These are phyloP conservation scores for Ophiostoma piceae DNA, from an alignment of 2,329 filamentous ascomycete genomes.

Conservation along the genomic window DNA sequence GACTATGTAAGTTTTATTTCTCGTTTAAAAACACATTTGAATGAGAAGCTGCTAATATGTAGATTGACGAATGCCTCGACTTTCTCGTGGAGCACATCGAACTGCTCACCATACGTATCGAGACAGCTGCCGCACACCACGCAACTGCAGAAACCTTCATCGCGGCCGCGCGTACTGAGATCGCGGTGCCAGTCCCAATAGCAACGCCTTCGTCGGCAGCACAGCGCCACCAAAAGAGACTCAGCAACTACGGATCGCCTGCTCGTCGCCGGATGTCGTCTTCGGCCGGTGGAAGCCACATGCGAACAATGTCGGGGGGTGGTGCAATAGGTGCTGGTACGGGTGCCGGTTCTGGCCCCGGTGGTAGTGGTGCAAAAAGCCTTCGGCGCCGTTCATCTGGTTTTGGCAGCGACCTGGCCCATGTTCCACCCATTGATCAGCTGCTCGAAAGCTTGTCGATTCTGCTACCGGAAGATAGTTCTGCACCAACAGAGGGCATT, in stretches of 20 bases:
- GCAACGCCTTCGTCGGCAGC: neutral
- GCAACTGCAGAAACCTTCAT: slow-evolving; percentile 38
- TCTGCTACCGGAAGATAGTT: slow-evolving; percentile 36
- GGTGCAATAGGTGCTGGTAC: neutral
- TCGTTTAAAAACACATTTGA: neutral
- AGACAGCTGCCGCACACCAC: slow-evolving; percentile 45
- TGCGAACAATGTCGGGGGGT: slow-evolving; percentile 33
- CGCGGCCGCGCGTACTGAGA: slow-evolving; percentile 42
- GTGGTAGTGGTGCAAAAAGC: slow-evolving; percentile 17
- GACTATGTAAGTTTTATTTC: slow-evolving; percentile 43
- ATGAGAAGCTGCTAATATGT: neutral
- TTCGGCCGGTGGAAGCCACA: slow-evolving; percentile 29
- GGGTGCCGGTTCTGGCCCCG: neutral
- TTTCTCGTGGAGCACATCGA: slow-evolving; percentile 47
- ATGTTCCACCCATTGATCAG: slow-evolving; percentile 42
- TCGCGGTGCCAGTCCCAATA: slow-evolving; percentile 32
- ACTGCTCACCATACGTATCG: slow-evolving; percentile 40
- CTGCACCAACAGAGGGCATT: neutral
- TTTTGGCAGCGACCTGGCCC: slow-evolving; percentile 27
- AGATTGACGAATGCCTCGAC: slow-evolving; percentile 50
- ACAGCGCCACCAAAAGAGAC: slow-evolving; percentile 26
- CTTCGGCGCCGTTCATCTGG: slow-evolving; percentile 37
- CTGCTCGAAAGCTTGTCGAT: slow-evolving; percentile 48
- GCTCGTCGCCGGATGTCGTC: slow-evolving; percentile 31
- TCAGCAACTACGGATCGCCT: slow-evolving; percentile 34